Evolutionary conservation across 257 asterid genomes (phyloP).

Genomic region (Eucommia ulmoides): DNA sequence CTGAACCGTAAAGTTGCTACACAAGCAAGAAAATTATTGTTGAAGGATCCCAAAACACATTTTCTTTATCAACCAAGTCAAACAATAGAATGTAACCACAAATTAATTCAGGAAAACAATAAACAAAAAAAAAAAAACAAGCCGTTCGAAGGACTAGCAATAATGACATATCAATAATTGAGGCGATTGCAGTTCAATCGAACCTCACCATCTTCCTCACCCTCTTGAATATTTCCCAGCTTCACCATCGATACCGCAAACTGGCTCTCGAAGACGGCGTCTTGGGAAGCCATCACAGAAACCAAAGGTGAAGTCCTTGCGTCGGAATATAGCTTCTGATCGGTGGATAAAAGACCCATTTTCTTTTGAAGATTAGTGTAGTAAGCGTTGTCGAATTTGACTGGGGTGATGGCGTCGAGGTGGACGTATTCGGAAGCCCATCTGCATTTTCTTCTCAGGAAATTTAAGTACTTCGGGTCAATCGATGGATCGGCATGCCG

Average conservation of each 20-base stretch:
- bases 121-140: too few species aligned
- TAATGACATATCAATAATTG: too few species aligned
- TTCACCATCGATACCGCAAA: slow-evolving; percentile 75
- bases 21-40: too few species aligned
- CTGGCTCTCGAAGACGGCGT: slow-evolving; percentile 27
- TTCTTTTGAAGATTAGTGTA: slow-evolving; percentile 55
- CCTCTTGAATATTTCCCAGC: slow-evolving; percentile 58
- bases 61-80: too few species aligned
- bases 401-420: slow-evolving; percentile 51
- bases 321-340: slow-evolving; percentile 52
- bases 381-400: slow-evolving; percentile 38
- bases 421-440: slow-evolving; percentile 79
- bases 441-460: slow-evolving; percentile 62
- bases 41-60: too few species aligned
- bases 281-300: slow-evolving; percentile 43
- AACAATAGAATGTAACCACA: too few species aligned
- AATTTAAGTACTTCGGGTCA: slow-evolving; percentile 37
- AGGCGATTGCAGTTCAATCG: slow-evolving; percentile 41
- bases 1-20: too few species aligned
- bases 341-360: slow-evolving; percentile 64
- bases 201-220: slow-evolving; percentile 33
- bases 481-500: slow-evolving; percentile 36
- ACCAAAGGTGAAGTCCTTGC: slow-evolving; percentile 56
- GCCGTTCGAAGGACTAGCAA: too few species aligned
- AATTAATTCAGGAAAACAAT: too few species aligned